A percentile compares a stretch with the other conserved stretches of the same genome.
phyloP scores from a whole-genome alignment of 352 stramenopile species.

The Salisapilia sapeloensis region DNA sequence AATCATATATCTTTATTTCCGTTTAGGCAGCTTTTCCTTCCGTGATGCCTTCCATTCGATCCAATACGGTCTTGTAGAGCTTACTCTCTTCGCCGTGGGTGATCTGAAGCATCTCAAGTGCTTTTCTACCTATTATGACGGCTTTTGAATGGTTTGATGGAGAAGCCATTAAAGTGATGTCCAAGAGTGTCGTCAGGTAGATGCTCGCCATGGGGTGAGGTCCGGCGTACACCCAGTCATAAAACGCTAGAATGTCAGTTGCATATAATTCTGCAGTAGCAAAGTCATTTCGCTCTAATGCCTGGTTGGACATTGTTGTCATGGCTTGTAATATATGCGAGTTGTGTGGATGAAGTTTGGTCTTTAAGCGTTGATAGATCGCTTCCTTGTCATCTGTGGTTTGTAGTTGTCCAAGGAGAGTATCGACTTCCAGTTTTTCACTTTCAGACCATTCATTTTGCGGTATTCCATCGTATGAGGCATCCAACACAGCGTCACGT shows the following conservation, averaged over 20 bases:
- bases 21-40: no score
- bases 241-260: conserved; percentile 33
- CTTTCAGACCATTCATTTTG: conserved; percentile 1
- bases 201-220: conserved; percentile 40
- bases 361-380: neutral
- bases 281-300: conserved; percentile 20
- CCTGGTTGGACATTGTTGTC: conserved; percentile 29
- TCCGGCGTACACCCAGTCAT: conserved; percentile 29
- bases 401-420: no score
- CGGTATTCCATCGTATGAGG: neutral
- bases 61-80: no score
- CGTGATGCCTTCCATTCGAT: no score
- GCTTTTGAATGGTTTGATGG: no score
- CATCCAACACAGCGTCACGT: no score
- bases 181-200: no score
- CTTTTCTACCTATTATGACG: no score
- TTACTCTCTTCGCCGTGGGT: conserved; percentile 31
- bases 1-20: no score
- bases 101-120: conserved; percentile 21
- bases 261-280: conserved; percentile 15
- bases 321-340: neutral
- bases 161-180: no score
- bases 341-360: neutral
- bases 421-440: no score
- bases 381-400: no score